These are phyloP conservation scores for Solanum dulcamara DNA, from an alignment of 257 asterid genomes.

Conservation along the genomic window DNA sequence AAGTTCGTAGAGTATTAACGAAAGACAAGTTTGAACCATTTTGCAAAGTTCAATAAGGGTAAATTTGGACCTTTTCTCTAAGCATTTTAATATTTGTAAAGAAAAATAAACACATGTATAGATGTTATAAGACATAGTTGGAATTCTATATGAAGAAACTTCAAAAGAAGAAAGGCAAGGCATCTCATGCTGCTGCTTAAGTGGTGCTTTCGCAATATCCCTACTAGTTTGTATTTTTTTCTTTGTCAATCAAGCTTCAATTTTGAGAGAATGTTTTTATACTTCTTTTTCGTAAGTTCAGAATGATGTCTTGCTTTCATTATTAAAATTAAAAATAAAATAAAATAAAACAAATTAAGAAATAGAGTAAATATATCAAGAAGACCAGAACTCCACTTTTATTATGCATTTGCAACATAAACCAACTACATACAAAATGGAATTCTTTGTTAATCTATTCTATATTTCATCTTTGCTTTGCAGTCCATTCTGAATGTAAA, in stretches of 20 bases:
- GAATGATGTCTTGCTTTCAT: not conserved
- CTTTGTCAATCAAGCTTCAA: not conserved
- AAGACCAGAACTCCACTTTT: not conserved
- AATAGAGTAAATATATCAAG: not conserved
- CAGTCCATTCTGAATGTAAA: not conserved
- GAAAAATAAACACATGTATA: no score
- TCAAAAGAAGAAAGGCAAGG: slow-evolving; percentile 18
- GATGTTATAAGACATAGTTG: no score
- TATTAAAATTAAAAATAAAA: no score
- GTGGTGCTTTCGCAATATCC: not conserved
- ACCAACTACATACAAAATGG: not conserved
- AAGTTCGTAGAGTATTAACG: no score
- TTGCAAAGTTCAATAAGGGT: not conserved
- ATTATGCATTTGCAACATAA: not conserved
- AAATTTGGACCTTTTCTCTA: not conserved
- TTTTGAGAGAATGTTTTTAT: not conserved
- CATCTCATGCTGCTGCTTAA: slow-evolving; percentile 13
- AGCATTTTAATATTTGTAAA: not conserved
- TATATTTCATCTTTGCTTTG: no score
- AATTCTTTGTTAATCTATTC: not conserved
- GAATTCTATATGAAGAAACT: slow-evolving; percentile 17
- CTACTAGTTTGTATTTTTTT: not conserved
- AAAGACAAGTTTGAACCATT: not conserved
- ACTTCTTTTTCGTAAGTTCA: not conserved
- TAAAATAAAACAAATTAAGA: no score